Base-by-base conservation (phyloP, 2,329 filamentous ascomycete genomes). In the Botryotinia narcissicola region DNA sequence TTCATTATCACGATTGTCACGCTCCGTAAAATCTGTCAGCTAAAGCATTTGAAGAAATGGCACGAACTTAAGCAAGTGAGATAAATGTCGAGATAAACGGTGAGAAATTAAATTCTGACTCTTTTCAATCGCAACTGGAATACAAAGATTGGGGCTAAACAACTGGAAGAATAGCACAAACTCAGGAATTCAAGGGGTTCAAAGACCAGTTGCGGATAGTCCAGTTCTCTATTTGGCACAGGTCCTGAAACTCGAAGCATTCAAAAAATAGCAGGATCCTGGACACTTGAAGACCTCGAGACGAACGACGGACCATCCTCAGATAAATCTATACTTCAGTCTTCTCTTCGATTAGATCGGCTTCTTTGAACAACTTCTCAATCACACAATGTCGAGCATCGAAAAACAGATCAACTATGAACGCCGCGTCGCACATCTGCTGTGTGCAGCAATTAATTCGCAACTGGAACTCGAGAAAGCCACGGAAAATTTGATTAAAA, bases 381-480 rank as follows among this genome's bases (percentile, higher is more conserved):
- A 6, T 14, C 18, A 1, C 66, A 35, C n/a, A 69, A 69, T 69
- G 66, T 25, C 66, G 3, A 42, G 25, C 48, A 32, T 57, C 7
- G 18, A 42, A 25, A 12, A 69, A 57, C 9, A 29, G 4, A 37
- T 44, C 66, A 32, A 48, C 25, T 8, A 57, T 25, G 48, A 32
- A 18, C 20, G n/a, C n/a, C 54, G 37, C 18, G 10, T 69, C 37
- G 6, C 66, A 57, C 4, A 42, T 42, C n/a, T 69, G 25, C 35
- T 69, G 16, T 57, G 48, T 6, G 40, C 40, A n/a, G 66, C 66
- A 22, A 44, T 69, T 8, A 10, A 57, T 22, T 69, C 48, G 25
- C 66, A 69, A 42, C 37, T 69, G 7, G 66, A 59, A 42, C 48
- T 69, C n/a, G 66, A 69, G 48, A 32, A 57, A 42, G 48, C 48